These are phyloP conservation scores for Penicillium paneum DNA, from an alignment of 2,329 filamentous ascomycete species.

Conservation along the genomic window DNA sequence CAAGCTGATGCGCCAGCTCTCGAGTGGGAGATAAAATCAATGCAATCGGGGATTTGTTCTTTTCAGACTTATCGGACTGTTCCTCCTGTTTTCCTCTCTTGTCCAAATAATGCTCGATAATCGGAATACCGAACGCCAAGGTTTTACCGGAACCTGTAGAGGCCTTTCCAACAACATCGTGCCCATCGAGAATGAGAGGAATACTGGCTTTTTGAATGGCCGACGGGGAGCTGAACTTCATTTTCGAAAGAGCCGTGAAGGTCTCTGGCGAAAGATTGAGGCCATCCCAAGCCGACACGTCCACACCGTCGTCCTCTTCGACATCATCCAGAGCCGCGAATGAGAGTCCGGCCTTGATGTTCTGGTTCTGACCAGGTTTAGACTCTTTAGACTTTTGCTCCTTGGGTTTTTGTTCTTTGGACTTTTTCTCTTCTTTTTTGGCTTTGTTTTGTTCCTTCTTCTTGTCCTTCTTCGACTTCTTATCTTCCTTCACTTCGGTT, in stretches of 20 bases:
- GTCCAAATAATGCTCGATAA: constrained; percentile 77
- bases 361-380: constrained; percentile 33
- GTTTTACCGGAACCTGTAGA: constrained; percentile 97
- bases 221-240: constrained; percentile 79
- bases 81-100: constrained; percentile 34
- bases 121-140: constrained; percentile 88
- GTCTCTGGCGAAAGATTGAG: constrained; percentile 70
- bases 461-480: constrained; percentile 20
- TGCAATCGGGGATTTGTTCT: constrained; percentile 57
- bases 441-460: constrained; percentile 17
- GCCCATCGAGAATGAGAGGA: constrained; percentile 74
- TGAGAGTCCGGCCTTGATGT: constrained; percentile 34
- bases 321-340: constrained; percentile 40
- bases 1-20: constrained; percentile 89
- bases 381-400: constrained; percentile 24
- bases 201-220: constrained; percentile 77
- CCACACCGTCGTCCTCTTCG: constrained; percentile 59
- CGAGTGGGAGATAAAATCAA: constrained; percentile 86
- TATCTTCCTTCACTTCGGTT: constrained; percentile 18
- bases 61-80: constrained; percentile 42
- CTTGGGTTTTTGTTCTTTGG: constrained; percentile 12
- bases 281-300: constrained; percentile 71
- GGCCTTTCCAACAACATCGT: constrained; percentile 93
- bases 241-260: constrained; percentile 69
- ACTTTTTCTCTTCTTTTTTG: constrained; percentile 28